A percentile compares a stretch with the other conserved stretches of the same genome.
phyloP scores from a whole-genome alignment of 1,139 yeast species.

The Geotrichum bryndzae region DNA sequence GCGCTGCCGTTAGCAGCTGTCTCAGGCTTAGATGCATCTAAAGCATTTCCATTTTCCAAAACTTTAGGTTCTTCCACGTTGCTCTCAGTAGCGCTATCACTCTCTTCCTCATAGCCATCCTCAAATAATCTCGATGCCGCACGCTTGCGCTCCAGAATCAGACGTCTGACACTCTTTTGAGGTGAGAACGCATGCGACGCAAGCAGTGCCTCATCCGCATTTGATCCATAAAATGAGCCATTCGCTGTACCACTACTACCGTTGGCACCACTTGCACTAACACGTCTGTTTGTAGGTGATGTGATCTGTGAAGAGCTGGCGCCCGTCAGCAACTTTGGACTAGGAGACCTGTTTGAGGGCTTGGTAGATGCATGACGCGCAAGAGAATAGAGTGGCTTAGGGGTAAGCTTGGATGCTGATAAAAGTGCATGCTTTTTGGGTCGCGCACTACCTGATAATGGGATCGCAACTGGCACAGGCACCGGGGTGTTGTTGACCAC shows the following conservation, averaged over 20 bases:
- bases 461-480: constrained; percentile 51
- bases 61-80: background rate
- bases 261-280: background rate
- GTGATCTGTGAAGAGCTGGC: background rate
- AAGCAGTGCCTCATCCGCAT: constrained; percentile 61
- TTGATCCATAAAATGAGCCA: constrained; percentile 30
- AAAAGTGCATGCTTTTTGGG: constrained; percentile 45
- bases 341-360: background rate
- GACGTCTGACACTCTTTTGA: constrained; percentile 49
- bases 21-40: background rate
- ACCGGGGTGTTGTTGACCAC: constrained; percentile 30
- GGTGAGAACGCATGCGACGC: constrained; percentile 62
- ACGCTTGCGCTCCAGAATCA: constrained; percentile 32
- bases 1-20: background rate
- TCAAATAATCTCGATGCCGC: background rate
- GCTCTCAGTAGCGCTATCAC: background rate
- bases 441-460: constrained; percentile 46
- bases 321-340: background rate
- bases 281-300: background rate
- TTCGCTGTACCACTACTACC: background rate
- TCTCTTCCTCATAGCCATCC: background rate
- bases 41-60: background rate
- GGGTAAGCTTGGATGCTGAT: constrained; percentile 58
- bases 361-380: background rate
- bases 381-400: constrained; percentile 38